Percentiles rank a stretch among this genome's conserved stretches.
Conservation (phyloP, 2,329 filamentous ascomycete species). For the Passalora sequoiae region DNA sequence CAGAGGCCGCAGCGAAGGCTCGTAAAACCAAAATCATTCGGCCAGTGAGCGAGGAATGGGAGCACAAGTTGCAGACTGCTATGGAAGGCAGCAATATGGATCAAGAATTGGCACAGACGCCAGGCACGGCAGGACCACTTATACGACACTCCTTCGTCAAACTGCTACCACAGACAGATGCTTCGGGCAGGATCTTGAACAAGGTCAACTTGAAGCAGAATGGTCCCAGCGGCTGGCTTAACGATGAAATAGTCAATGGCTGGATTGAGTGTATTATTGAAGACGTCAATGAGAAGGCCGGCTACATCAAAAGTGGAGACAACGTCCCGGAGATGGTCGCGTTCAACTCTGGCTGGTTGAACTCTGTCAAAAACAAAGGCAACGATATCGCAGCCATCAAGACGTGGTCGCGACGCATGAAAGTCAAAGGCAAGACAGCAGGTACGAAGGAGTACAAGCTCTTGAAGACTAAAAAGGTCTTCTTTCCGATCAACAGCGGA, state of each 20-base stretch:
- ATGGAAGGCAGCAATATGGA: constrained; percentile 24
- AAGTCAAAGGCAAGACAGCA: constrained; percentile 47
- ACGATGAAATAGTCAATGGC: constrained; percentile 70
- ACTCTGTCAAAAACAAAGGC: constrained; percentile 47
- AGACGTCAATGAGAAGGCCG: constrained; percentile 51
- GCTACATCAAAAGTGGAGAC: constrained; percentile 46
- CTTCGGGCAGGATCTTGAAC: not conserved
- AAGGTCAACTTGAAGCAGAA: constrained; percentile 1
- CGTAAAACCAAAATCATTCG: constrained; percentile 19
- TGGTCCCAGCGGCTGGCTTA: constrained; percentile 56
- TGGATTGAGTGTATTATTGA: constrained; percentile 57
- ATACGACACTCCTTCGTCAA: constrained; percentile 54
- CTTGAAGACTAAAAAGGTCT: constrained; percentile 59
- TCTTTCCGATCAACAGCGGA: constrained; percentile 59
- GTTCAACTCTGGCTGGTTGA: constrained; percentile 63
- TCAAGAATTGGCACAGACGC: not conserved
- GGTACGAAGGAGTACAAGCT: constrained; percentile 45
- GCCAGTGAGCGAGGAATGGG: constrained; percentile 39
- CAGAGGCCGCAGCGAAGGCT: constrained; percentile 9
- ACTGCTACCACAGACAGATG: constrained; percentile 44
- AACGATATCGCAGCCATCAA: constrained; percentile 47
- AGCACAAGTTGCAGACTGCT: constrained; percentile 34
- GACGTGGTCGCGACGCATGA: constrained; percentile 54
- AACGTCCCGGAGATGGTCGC: constrained; percentile 55
- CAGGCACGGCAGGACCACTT: not conserved